Conservation (phyloP, 352 stramenopile species). For the Phytophthora citrophthora region DNA sequence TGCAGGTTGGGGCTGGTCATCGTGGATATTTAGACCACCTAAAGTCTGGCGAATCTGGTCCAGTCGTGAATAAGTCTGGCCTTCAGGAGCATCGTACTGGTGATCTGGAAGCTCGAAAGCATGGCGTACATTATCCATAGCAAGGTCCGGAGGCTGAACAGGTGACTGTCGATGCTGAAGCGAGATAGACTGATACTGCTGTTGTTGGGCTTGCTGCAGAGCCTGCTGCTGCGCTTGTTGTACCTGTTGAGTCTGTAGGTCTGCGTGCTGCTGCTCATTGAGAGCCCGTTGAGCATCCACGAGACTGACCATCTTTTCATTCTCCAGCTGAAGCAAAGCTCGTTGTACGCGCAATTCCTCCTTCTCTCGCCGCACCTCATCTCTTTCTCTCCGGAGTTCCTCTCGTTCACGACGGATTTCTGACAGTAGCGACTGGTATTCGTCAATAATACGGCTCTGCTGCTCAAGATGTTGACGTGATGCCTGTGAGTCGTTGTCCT, state of each 20-base stretch:
- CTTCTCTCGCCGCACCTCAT: slow-evolving; percentile 70
- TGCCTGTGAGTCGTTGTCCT: slow-evolving; percentile 20
- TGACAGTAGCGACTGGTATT: slow-evolving; percentile 67
- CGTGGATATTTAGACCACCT: slow-evolving; percentile 27
- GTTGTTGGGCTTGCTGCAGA: slow-evolving; percentile 29
- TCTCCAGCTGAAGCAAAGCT: slow-evolving; percentile 72
- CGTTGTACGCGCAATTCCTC: slow-evolving; percentile 79
- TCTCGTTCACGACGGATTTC: slow-evolving; percentile 79
- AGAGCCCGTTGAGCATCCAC: slow-evolving; percentile 67
- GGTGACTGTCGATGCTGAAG: slow-evolving; percentile 28
- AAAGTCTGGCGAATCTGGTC: slow-evolving; percentile 38
- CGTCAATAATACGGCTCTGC: slow-evolving; percentile 50
- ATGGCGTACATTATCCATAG: slow-evolving; percentile 6
- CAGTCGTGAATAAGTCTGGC: slow-evolving; percentile 24
- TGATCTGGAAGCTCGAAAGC: slow-evolving; percentile 5
- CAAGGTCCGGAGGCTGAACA: slow-evolving; percentile 22
- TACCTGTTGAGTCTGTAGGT: slow-evolving; percentile 43
- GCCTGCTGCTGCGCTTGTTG: slow-evolving; percentile 31
- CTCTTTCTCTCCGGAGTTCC: slow-evolving; percentile 73
- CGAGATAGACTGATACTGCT: slow-evolving; percentile 28
- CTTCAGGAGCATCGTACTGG: slow-evolving; percentile 10
- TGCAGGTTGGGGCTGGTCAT: slow-evolving; percentile 19
- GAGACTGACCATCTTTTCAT: slow-evolving; percentile 71
- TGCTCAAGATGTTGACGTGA: slow-evolving; percentile 31
- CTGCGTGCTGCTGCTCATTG: slow-evolving; percentile 62